These are phyloP conservation scores for Ophiocordyceps robertsii DNA, from an alignment of 2,329 filamentous ascomycete species.

Conservation along the genomic window DNA sequence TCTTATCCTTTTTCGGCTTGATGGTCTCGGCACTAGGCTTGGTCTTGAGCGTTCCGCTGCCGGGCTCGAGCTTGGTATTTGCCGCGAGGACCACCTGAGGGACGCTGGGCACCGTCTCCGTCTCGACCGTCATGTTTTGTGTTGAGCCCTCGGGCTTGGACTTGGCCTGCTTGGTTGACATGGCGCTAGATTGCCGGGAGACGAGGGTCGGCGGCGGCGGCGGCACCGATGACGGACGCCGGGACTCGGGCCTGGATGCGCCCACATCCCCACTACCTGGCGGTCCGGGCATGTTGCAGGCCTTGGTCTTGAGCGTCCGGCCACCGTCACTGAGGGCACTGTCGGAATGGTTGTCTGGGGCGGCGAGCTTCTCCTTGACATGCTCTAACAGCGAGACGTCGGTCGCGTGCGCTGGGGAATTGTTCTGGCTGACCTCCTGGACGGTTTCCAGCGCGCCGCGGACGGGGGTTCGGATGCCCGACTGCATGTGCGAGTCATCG, in stretches of 20 bases:
- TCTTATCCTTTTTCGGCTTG: conserved; percentile 85
- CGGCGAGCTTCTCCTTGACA: conserved; percentile 33
- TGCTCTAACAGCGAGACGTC: conserved; percentile 35
- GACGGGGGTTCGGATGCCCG: conserved; percentile 46
- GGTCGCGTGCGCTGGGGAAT: conserved; percentile 43
- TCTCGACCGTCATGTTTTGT: conserved; percentile 93
- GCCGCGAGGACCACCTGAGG: conserved; percentile 66
- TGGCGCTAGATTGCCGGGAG: conserved; percentile 50
- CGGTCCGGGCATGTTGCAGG: conserved; percentile 29
- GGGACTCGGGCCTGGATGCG: conserved; percentile 28
- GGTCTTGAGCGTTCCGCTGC: conserved; percentile 61
- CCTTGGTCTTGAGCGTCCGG: conserved; percentile 31
- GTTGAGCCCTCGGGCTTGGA: conserved; percentile 64
- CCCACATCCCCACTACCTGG: conserved; percentile 57
- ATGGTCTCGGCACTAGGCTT: conserved; percentile 95
- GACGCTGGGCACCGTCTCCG: conserved; percentile 85
- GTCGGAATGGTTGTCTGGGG: conserved; percentile 28
- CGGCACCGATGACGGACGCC: conserved; percentile 33
- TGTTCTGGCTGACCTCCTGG: conserved; percentile 72
- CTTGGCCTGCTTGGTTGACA: conserved; percentile 54
- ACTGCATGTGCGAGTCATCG: conserved; percentile 32
- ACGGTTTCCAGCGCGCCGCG: conserved; percentile 72
- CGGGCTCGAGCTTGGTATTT: conserved; percentile 49
- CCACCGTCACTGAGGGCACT: conserved; percentile 21
- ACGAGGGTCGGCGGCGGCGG: conserved; percentile 38